A percentile compares a stretch with the other conserved stretches of the same genome.
Conservation (phyloP, 2,329 filamentous ascomycete species). For the Aspergillus tanneri region DNA sequence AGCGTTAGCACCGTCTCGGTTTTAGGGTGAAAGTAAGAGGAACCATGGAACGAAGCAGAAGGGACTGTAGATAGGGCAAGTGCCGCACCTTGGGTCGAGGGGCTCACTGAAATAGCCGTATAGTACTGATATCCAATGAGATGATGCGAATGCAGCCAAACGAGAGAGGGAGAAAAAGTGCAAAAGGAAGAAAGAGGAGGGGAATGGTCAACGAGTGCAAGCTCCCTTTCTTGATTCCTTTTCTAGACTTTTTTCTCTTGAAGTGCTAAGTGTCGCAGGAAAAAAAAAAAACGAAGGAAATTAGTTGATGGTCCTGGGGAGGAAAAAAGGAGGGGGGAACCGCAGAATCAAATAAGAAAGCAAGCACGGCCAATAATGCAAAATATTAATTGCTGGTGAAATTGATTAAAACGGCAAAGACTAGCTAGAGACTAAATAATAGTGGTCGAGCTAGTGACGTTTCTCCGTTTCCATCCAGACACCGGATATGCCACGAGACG, state of each 20-base stretch:
- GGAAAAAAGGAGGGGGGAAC: constrained; percentile 4
- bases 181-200: constrained; percentile 7
- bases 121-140: too few relatives aligned
- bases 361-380: not conserved
- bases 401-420: not conserved
- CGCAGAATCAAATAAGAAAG: constrained; percentile 3
- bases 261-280: not conserved
- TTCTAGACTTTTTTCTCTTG: too few relatives aligned
- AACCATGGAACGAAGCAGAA: constrained; percentile 10
- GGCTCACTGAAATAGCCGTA: too few relatives aligned
- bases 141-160: constrained; percentile 6
- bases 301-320: constrained; percentile 8
- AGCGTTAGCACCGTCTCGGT: not conserved
- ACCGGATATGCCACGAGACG: too few relatives aligned
- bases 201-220: too few relatives aligned
- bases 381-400: not conserved
- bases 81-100: too few relatives aligned
- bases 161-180: constrained; percentile 5
- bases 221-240: too few relatives aligned
- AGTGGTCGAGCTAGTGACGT: too few relatives aligned
- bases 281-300: constrained; percentile 1
- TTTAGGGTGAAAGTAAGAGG: constrained; percentile 1
- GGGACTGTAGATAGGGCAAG: too few relatives aligned
- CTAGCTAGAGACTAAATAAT: not conserved
- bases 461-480: not conserved